Evolutionary conservation across 2,329 filamentous ascomycete genomes (phyloP).

Genomic region (Stachybotrys echinatus): DNA sequence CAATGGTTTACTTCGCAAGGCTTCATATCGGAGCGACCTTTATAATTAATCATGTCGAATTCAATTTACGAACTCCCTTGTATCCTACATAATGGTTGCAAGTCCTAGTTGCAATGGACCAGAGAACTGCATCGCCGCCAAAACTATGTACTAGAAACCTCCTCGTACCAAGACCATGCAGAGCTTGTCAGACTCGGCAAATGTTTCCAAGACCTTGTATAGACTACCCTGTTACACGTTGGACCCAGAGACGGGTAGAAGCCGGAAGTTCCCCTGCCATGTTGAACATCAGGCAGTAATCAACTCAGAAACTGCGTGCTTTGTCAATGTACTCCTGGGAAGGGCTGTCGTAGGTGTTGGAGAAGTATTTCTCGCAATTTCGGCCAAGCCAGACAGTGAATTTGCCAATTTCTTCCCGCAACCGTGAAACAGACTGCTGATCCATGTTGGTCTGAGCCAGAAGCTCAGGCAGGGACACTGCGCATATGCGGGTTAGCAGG

Average conservation of each 20-base stretch:
- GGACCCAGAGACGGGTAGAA: too few species aligned
- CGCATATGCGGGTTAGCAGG: conserved; percentile 4
- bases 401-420: conserved; percentile 83
- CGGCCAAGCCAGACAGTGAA: conserved; percentile 81
- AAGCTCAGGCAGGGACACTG: conserved; percentile 86
- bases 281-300: too few species aligned
- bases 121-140: too few species aligned
- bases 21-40: too few species aligned
- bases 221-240: not conserved
- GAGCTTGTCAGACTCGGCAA: not conserved
- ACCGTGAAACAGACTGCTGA: conserved; percentile 77
- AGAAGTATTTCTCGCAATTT: conserved; percentile 73
- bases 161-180: not conserved
- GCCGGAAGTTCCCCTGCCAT: too few species aligned
- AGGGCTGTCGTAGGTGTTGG: conserved; percentile 68
- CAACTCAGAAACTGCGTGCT: conserved; percentile 40
- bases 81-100: too few species aligned
- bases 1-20: too few species aligned
- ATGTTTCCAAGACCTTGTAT: not conserved
- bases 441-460: conserved; percentile 99
- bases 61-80: too few species aligned
- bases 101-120: too few species aligned
- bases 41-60: too few species aligned
- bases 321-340: conserved; percentile 67
- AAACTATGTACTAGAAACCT: not conserved